Base-by-base conservation (phyloP, 1,284 basidiomycete species). In the Stygiomarasmius scandens region DNA sequence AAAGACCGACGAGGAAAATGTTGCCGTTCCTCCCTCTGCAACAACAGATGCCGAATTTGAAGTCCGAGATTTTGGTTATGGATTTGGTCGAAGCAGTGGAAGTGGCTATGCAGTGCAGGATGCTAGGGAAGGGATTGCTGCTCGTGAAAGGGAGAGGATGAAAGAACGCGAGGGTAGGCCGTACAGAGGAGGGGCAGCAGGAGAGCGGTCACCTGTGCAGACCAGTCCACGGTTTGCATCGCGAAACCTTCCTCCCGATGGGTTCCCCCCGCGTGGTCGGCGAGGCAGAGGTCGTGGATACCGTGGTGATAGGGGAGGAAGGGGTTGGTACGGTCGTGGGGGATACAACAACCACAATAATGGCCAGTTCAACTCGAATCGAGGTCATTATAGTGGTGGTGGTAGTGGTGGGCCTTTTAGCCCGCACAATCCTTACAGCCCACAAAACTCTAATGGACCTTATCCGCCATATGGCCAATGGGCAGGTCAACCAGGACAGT, bases 21-120 rank as follows among this genome's bases (percentile, higher is more conserved):
- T 67, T 61, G 24, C 64, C 62, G 11, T 69, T 64, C 55, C 63
- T 66, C 49, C 73, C 69, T 24, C 69, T 64, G 12, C 73, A 69
- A 55, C 72, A 73, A 8, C 57, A 63, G 6, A 64, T 63, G 8
- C 47, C 54, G 80, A 81, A 14, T 82, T 79, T 70, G 77, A 79
- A 59, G 87, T 88, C 47, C 81, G 77, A 60, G 79, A 89, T 65
- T 88, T 77, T 58, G 86, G 85, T 6, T 86, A 73, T 62, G 82
- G 84, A 1, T 86, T 86, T 60, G 85, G 85, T 3, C 65, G 71
- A 16, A 62, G 68, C 4, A 72, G 70, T 55, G 75, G 74, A 3
- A 65, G 61, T 5, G 73, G 74, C 1, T 71, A 71, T 27, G 69
- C 68, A 1, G 56, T 68, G 2, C 0, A 57, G 71, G 19, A 60